Conservation (phyloP, 129 eudicot species). For the Pittosporum tobira region DNA sequence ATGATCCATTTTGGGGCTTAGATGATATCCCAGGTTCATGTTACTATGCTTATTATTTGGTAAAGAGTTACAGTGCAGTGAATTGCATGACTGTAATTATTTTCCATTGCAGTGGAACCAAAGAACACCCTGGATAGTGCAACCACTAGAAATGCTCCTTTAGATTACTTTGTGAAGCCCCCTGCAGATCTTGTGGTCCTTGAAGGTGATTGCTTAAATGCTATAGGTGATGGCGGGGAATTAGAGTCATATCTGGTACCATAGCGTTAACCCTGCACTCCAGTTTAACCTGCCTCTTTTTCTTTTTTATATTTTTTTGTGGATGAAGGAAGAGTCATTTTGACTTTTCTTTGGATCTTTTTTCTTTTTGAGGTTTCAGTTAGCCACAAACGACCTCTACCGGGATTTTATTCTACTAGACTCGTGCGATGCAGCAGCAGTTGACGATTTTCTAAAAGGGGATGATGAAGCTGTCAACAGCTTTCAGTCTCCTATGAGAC, state of each 20-base stretch:
- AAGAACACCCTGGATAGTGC: slow-evolving; percentile 59
- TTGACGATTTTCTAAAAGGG: slow-evolving; percentile 46
- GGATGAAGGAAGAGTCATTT: neutral
- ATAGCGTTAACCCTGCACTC: neutral
- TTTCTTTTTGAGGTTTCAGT: slow-evolving; percentile 37
- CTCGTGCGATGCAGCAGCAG: slow-evolving; percentile 66
- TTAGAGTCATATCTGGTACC: slow-evolving; percentile 86
- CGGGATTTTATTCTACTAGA: slow-evolving; percentile 77
- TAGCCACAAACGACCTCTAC: slow-evolving; percentile 71
- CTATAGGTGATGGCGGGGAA: slow-evolving; percentile 72
- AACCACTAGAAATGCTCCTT: slow-evolving; percentile 28
- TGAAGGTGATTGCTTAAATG: slow-evolving; percentile 93
- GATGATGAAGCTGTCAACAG: slow-evolving; percentile 31
- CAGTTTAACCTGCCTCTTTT: neutral
- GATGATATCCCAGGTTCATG: slow-evolving; percentile 76
- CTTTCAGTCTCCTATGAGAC: slow-evolving; percentile 55
- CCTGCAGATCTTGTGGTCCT: slow-evolving; percentile 94
- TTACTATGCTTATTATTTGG: slow-evolving; percentile 8
- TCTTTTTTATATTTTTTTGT: too few species aligned
- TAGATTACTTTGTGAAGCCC: slow-evolving; percentile 52
- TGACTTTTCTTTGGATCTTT: neutral
- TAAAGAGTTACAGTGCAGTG: neutral
- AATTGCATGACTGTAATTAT: slow-evolving; percentile 8
- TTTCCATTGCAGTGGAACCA: slow-evolving; percentile 53
- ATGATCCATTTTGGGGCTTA: slow-evolving; percentile 67